Evolutionary conservation across 2,329 filamentous ascomycete genomes (phyloP).

Genomic region (Colletotrichum melonis): DNA sequence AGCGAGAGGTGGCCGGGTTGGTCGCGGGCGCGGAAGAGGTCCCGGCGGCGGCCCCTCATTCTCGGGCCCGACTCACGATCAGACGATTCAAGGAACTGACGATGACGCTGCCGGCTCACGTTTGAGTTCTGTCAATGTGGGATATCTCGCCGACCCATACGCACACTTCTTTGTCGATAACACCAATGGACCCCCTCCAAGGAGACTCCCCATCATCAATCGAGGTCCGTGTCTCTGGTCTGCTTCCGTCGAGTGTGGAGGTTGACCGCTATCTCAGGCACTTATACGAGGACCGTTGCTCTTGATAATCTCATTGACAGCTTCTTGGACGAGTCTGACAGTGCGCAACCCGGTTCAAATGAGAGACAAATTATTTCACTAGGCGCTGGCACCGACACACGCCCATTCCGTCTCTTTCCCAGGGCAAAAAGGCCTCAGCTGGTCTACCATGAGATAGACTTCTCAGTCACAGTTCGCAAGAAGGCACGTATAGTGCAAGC

Average conservation of each 20-base stretch:
- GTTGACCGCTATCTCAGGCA: slow-evolving; percentile 66
- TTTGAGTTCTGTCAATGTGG: slow-evolving; percentile 86
- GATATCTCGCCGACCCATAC: slow-evolving; percentile 87
- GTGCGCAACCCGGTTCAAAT: slow-evolving; percentile 35
- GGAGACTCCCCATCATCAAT: slow-evolving; percentile 92
- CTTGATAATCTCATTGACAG: slow-evolving; percentile 81
- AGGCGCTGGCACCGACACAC: slow-evolving; percentile 93
- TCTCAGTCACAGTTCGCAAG: slow-evolving; percentile 75
- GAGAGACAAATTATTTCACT: slow-evolving; percentile 87
- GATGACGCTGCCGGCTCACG: slow-evolving; percentile 90
- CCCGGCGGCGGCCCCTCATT: slow-evolving; percentile 38
- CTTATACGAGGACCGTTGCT: slow-evolving; percentile 88
- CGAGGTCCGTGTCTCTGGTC: slow-evolving; percentile 69
- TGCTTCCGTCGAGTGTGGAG: slow-evolving; percentile 36
- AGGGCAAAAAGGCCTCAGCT: slow-evolving; percentile 55
- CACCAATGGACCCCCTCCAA: slow-evolving; percentile 58
- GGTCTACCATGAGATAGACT: slow-evolving; percentile 94
- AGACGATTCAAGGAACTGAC: slow-evolving; percentile 88
- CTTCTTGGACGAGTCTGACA: slow-evolving; percentile 68
- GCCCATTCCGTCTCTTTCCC: slow-evolving; percentile 80
- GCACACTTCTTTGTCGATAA: slow-evolving; percentile 75
- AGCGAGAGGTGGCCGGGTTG: slow-evolving; percentile 53
- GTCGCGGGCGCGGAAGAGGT: slow-evolving; percentile 48
- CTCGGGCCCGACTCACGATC: slow-evolving; percentile 67
- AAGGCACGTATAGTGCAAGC: slow-evolving; percentile 70